phyloP scores from a whole-genome alignment of 2,329 filamentous ascomycete species.

The Helotiales sp. region DNA sequence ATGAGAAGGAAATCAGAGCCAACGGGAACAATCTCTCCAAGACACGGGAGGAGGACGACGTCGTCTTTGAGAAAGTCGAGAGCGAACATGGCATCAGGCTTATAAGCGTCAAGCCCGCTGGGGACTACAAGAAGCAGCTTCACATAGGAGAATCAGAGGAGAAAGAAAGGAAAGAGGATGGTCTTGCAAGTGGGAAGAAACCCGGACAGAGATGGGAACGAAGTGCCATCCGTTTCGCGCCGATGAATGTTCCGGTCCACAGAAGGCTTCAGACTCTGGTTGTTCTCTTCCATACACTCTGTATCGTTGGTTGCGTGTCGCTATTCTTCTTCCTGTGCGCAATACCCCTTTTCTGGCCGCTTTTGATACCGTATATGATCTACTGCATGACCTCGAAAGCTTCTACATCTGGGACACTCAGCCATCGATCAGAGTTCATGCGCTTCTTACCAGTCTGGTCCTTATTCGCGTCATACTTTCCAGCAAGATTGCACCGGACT shows the following conservation, averaged over 20 bases:
- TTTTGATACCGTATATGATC: slow-evolving; percentile 73
- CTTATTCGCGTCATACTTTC: slow-evolving; percentile 90
- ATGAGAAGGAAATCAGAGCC: slow-evolving; percentile 6
- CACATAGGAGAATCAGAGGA: slow-evolving; percentile 12
- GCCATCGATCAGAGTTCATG: slow-evolving; percentile 72
- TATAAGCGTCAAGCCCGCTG: slow-evolving; percentile 27
- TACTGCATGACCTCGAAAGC: slow-evolving; percentile 81
- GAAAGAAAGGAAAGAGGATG: slow-evolving; percentile 23
- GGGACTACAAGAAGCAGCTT: slow-evolving; percentile 21
- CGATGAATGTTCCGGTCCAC: slow-evolving; percentile 69
- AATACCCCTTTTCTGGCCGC: slow-evolving; percentile 89
- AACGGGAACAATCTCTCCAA: slow-evolving; percentile 4
- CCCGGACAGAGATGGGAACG: slow-evolving; percentile 36
- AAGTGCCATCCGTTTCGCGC: slow-evolving; percentile 76
- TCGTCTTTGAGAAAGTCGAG: slow-evolving; percentile 28
- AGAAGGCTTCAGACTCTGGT: slow-evolving; percentile 77
- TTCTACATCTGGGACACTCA: slow-evolving; percentile 72
- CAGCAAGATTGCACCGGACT: slow-evolving; percentile 83
- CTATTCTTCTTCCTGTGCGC: slow-evolving; percentile 89
- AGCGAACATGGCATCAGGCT: slow-evolving; percentile 26
- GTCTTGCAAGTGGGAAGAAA: slow-evolving; percentile 32
- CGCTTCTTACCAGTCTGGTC: slow-evolving; percentile 78
- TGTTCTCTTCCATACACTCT: slow-evolving; percentile 71
- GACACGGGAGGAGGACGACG: slow-evolving; percentile 14
- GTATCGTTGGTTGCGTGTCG: slow-evolving; percentile 69